Evolutionary conservation across 805 yeast genomes (phyloP).

Genomic region (Cyberlindnera bimundalis): DNA sequence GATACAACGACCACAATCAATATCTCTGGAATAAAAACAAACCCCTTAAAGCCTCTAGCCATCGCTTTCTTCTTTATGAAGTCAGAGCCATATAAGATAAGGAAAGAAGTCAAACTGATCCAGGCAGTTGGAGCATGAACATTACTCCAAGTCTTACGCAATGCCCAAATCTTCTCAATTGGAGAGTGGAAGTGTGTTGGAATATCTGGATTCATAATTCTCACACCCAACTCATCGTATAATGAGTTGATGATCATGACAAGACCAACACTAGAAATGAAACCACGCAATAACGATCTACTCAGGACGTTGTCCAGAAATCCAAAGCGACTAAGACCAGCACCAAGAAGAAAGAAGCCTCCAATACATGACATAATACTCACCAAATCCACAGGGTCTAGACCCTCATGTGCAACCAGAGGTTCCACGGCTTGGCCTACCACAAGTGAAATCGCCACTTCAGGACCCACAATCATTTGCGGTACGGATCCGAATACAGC

Average conservation of each 20-base stretch:
- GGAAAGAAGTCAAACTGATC: conserved; percentile 54
- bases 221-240: conserved; percentile 70
- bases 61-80: conserved; percentile 37
- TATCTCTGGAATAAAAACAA: conserved; percentile 81
- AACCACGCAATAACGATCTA: conserved; percentile 74
- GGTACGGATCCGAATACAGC: conserved; percentile 83
- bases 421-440: conserved; percentile 76
- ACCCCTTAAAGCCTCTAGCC: conserved; percentile 33
- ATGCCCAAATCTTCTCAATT: conserved; percentile 59
- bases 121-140: conserved; percentile 57
- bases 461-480: conserved; percentile 87
- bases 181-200: conserved; percentile 66
- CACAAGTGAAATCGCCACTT: conserved; percentile 80
- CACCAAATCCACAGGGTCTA: conserved; percentile 53
- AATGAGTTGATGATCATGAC: conserved; percentile 78
- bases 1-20: conserved; percentile 60
- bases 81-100: conserved; percentile 40
- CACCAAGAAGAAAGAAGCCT: conserved; percentile 66
- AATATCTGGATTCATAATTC: conserved; percentile 40
- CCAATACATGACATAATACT: conserved; percentile 70
- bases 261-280: conserved; percentile 80
- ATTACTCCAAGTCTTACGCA: conserved; percentile 44
- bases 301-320: conserved; percentile 79
- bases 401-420: conserved; percentile 39
- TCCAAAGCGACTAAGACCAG: conserved; percentile 83